A percentile compares a stretch with the other conserved stretches of the same genome.
These are phyloP conservation scores for Cylindricascospora bacillispora DNA, from an alignment of 1,139 yeast genomes.

Conservation along the genomic window DNA sequence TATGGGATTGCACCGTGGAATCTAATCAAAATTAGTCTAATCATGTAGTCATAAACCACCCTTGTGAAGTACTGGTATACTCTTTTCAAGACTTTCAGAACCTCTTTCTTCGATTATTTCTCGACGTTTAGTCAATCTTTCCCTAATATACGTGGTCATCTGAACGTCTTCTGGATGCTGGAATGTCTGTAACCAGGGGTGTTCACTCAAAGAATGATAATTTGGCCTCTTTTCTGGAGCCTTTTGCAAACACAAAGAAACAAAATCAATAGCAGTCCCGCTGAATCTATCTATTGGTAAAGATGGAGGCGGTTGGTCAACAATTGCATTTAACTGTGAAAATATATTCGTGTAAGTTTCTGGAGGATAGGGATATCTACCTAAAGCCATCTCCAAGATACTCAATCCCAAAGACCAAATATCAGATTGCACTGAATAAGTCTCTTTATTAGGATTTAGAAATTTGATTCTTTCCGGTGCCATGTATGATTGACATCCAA, in stretches of 20 bases:
- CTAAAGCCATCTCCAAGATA: conserved; percentile 78
- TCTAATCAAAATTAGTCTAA: too few relatives aligned
- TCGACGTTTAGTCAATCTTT: conserved; percentile 24
- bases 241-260: conserved; percentile 66
- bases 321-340: conserved; percentile 88
- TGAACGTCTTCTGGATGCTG: conserved; percentile 28
- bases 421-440: conserved; percentile 91
- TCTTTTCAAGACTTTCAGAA: conserved; percentile 16
- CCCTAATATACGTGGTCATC: conserved; percentile 28
- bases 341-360: conserved; percentile 85
- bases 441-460: conserved; percentile 47
- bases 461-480: conserved; percentile 93
- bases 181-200: conserved; percentile 66
- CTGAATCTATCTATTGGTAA: conserved; percentile 49
- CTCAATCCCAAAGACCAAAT: conserved; percentile 93
- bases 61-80: conserved; percentile 26
- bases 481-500: conserved; percentile 98
- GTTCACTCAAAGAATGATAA: conserved; percentile 57
- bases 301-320: conserved; percentile 88
- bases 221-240: conserved; percentile 75
- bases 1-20: too few relatives aligned
- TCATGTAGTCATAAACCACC: conserved; percentile 23
- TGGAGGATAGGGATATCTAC: conserved; percentile 90
- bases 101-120: conserved; percentile 19
- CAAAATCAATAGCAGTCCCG: conserved; percentile 71